Evolutionary conservation across 2,329 filamentous ascomycete species (phyloP).

Genomic region (Nothopassalora personata): DNA sequence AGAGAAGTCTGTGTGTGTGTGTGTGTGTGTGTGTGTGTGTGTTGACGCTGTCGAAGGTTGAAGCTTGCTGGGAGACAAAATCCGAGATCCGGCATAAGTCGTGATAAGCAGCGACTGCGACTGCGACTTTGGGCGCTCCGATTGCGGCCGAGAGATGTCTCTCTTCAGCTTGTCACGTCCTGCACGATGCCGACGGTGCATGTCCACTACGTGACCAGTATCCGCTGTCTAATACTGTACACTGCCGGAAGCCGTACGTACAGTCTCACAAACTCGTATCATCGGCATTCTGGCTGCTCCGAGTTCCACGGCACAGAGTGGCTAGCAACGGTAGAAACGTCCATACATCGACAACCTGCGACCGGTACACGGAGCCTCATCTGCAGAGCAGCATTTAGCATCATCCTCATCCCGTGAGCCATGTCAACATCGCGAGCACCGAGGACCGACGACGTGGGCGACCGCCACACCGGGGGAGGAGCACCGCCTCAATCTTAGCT

Average conservation of each 20-base stretch:
- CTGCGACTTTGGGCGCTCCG: no score
- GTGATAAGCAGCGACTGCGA: background rate
- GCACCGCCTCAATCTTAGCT: slow-evolving; percentile 1
- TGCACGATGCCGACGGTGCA: background rate
- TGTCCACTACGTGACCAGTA: background rate
- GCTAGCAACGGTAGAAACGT: background rate
- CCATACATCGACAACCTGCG: background rate
- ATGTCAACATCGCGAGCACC: background rate
- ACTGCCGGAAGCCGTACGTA: background rate
- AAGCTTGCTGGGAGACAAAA: background rate
- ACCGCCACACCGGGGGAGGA: background rate
- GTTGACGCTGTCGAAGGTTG: background rate
- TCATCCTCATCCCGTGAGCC: background rate
- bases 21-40: no score
- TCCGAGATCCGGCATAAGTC: background rate
- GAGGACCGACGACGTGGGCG: background rate
- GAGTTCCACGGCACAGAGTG: background rate
- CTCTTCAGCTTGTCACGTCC: background rate
- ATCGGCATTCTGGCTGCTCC: background rate
- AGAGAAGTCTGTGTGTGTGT: no score
- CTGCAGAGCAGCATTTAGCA: background rate
- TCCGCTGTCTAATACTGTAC: background rate
- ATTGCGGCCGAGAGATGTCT: no score
- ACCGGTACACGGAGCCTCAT: background rate
- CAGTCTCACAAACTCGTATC: background rate